Evolutionary conservation across 1,284 basidiomycete genomes (phyloP).

Genomic region (Limonomyces culmigenus): DNA sequence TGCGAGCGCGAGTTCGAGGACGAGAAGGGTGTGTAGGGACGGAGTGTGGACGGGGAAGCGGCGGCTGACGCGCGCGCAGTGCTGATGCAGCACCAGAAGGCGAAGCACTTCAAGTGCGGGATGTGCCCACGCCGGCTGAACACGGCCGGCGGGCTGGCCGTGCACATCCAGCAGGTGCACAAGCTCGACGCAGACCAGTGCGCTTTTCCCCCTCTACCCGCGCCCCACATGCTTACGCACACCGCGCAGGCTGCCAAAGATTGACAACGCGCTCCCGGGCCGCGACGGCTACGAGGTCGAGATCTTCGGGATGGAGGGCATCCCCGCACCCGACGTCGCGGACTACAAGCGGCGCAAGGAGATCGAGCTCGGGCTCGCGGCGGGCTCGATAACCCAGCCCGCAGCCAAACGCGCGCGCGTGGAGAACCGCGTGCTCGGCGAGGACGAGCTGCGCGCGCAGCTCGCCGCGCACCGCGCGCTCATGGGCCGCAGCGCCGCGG

Average conservation of each 20-base stretch:
- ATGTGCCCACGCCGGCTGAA: conserved; percentile 93
- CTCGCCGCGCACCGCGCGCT: conserved; percentile 83
- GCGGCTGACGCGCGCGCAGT: conserved; percentile 31
- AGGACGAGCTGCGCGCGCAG: conserved; percentile 74
- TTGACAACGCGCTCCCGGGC: conserved; percentile 92
- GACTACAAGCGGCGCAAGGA: conserved; percentile 93
- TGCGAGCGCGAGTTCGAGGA: conserved; percentile 98
- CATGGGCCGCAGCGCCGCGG: conserved; percentile 60
- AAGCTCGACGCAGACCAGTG: conserved; percentile 95
- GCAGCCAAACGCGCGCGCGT: conserved; percentile 70
- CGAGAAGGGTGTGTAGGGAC: conserved; percentile 60
- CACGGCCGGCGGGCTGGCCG: conserved; percentile 94
- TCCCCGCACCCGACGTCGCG: conserved; percentile 83
- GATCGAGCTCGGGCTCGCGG: conserved; percentile 74
- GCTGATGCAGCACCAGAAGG: conserved; percentile 97
- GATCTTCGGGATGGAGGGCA: conserved; percentile 99
- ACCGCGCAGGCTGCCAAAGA: conserved; percentile 49
- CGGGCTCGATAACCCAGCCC: conserved; percentile 65
- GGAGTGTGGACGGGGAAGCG: not conserved
- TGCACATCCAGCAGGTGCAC: conserved; percentile 97
- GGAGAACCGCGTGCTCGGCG: conserved; percentile 66
- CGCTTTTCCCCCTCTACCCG: conserved; percentile 15
- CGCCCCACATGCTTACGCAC: conserved; percentile 1
- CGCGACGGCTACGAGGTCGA: conserved; percentile 97
- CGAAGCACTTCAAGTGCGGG: conserved; percentile 96